Evolutionary conservation across 2,329 filamentous ascomycete genomes (phyloP).

Genomic region (Claviceps maximensis): DNA sequence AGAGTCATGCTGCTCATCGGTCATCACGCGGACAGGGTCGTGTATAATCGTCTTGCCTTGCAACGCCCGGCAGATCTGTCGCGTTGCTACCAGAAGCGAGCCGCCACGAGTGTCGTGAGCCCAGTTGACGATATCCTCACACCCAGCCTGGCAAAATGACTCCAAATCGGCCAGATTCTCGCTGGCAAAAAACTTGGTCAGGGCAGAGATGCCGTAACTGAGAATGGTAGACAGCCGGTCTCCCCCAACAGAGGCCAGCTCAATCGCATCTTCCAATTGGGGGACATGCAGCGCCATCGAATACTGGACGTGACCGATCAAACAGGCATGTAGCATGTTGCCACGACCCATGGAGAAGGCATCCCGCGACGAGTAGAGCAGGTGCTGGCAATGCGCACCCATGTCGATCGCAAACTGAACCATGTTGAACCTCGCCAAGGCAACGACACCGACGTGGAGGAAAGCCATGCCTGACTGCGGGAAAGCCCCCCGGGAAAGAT

Average conservation of each 20-base stretch:
- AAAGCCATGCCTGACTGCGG: constrained; percentile 58
- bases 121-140: constrained; percentile 63
- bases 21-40: constrained; percentile 44
- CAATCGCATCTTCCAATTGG: constrained; percentile 51
- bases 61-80: constrained; percentile 55
- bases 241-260: constrained; percentile 51
- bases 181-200: constrained; percentile 55
- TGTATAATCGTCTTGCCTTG: constrained; percentile 56
- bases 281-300: constrained; percentile 45
- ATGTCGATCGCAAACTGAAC: constrained; percentile 53
- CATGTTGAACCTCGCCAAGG: constrained; percentile 58
- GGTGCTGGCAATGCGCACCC: constrained; percentile 46
- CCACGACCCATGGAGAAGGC: constrained; percentile 54
- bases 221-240: constrained; percentile 61
- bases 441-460: constrained; percentile 53
- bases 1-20: constrained; percentile 53
- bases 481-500: constrained; percentile 50
- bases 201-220: constrained; percentile 53
- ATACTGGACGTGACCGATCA: constrained; percentile 56
- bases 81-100: constrained; percentile 49
- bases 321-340: constrained; percentile 55
- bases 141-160: constrained; percentile 56
- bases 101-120: constrained; percentile 58
- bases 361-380: constrained; percentile 51
- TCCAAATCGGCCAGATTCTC: constrained; percentile 59